Conservation (phyloP, 345 rosid genomes). For the Passiflora organensis region DNA sequence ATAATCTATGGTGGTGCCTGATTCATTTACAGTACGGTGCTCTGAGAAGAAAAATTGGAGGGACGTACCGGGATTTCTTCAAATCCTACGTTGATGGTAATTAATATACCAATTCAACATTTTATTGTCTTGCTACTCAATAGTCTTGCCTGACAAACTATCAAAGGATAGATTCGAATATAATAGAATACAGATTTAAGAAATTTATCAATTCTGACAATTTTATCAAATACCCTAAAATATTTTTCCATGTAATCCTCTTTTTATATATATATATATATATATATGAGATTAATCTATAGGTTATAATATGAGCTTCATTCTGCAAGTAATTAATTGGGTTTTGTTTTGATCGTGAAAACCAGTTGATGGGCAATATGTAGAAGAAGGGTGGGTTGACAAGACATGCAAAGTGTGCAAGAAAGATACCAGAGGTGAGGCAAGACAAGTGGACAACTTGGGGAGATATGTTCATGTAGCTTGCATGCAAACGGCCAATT, state of each 20-base stretch:
- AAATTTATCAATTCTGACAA: no score
- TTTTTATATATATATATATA: no score
- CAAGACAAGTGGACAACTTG: conserved; percentile 68
- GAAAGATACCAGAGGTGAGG: conserved; percentile 72
- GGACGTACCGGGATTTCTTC: conserved; percentile 89
- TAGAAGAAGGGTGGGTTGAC: conserved; percentile 85
- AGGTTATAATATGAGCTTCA: no score
- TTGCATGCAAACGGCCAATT: conserved; percentile 52
- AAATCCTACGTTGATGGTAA: conserved; percentile 87
- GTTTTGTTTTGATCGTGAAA: conserved; percentile 5
- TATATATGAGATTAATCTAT: no score
- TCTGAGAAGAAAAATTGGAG: conserved; percentile 86
- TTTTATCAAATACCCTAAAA: no score
- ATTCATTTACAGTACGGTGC: conserved; percentile 93
- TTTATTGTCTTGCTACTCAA: neutral
- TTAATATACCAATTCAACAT: neutral
- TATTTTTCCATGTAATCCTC: no score
- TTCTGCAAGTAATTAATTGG: neutral
- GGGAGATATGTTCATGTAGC: conserved; percentile 77
- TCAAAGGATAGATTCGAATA: no score
- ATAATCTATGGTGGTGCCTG: no score
- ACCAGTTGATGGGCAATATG: conserved; percentile 67
- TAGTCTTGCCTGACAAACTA: no score
- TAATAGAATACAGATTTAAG: no score
- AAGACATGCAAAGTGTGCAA: conserved; percentile 88